Evolutionary conservation across 2,329 filamentous ascomycete species (phyloP), one percentile per base, ranked within the genome.

Genomic region (Monosporascus sp.): DNA sequence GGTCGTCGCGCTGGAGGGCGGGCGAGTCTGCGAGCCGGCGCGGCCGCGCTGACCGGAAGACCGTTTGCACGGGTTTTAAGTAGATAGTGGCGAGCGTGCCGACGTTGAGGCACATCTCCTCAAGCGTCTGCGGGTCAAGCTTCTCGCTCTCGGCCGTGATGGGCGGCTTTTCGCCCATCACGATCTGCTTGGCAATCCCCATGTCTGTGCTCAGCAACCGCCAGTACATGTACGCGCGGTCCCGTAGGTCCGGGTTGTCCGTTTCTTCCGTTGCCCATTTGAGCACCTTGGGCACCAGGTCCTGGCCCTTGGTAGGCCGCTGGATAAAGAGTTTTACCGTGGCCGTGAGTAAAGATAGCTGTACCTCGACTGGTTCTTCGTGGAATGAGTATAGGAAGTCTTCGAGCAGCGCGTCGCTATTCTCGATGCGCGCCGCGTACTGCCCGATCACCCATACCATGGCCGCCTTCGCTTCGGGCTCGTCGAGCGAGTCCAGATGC

Each of bases 391-490:
- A 93, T 8, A 99, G 70, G 69, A 97, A 99, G 69, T 99, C 94
- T 63, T 99, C 93, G 8, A 99, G 80, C 2, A 99, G 79, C 0
- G 88, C 89, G 62, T 97, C 94, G 17, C 90, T 94, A 70, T 99
- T 97, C 68, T 99, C 94, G 62, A 99, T 99, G 45, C 94, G 87
- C 67, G 95, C 91, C 9, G 94, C 94, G 65, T 99, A 99, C 69
- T 99, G 90, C 2, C 94, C 94, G 67, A 99, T 99, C 37, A 99
- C 94, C 94, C 94, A 99, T 45, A 99, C 94, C 85, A 99, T 96
- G 54, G 94, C 94, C 2, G 94, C 92, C 70, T 99, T 99, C 46
- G 94, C 94, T 71, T 99, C 94, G 2, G 94, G 93, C 69, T 99
- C 94, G 69, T 99, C 94, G 48, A 99, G 77, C 4, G 92, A 96